A percentile compares a stretch with the other conserved stretches of the same genome.
Evolutionary conservation across 2,329 filamentous ascomycete genomes (phyloP).

Genomic region (Fusarium domesticum): DNA sequence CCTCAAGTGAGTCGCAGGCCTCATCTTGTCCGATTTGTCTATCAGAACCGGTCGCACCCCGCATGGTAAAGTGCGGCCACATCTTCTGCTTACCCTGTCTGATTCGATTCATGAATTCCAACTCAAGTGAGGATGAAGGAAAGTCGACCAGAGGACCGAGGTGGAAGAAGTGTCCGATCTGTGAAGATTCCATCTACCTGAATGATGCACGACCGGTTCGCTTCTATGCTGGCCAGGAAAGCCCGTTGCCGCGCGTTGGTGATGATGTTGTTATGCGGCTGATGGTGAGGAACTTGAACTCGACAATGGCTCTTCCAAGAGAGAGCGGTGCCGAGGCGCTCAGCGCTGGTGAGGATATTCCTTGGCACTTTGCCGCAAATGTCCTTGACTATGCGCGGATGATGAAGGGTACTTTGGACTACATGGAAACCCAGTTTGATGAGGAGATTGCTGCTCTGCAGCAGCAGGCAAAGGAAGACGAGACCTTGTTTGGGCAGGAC

Average conservation of each 20-base stretch:
- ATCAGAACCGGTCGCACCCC: conserved; percentile 84
- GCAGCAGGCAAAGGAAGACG: conserved; percentile 80
- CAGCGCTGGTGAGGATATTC: conserved; percentile 70
- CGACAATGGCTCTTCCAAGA: conserved; percentile 81
- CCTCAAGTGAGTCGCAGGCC: conserved; percentile 82
- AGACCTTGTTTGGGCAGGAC: conserved; percentile 86
- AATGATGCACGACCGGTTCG: conserved; percentile 84
- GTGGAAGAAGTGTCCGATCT: conserved; percentile 96
- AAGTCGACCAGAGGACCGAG: conserved; percentile 66
- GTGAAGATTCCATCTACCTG: conserved; percentile 90
- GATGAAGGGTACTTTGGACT: conserved; percentile 89
- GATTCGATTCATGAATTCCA: conserved; percentile 92
- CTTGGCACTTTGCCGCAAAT: conserved; percentile 93
- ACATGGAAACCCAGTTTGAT: conserved; percentile 80
- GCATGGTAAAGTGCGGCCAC: conserved; percentile 96
- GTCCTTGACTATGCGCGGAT: conserved; percentile 92
- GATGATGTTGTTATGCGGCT: conserved; percentile 86
- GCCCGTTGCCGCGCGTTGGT: conserved; percentile 73
- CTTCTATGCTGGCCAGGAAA: conserved; percentile 88
- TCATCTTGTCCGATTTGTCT: conserved; percentile 93
- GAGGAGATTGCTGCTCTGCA: conserved; percentile 72
- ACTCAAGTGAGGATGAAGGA: conserved; percentile 65
- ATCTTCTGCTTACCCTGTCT: conserved; percentile 94
- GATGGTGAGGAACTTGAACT: conserved; percentile 75
- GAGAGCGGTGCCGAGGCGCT: conserved; percentile 72